These are phyloP conservation scores for Colletotrichum tropicale DNA, from an alignment of 2,329 filamentous ascomycete genomes.

Conservation along the genomic window DNA sequence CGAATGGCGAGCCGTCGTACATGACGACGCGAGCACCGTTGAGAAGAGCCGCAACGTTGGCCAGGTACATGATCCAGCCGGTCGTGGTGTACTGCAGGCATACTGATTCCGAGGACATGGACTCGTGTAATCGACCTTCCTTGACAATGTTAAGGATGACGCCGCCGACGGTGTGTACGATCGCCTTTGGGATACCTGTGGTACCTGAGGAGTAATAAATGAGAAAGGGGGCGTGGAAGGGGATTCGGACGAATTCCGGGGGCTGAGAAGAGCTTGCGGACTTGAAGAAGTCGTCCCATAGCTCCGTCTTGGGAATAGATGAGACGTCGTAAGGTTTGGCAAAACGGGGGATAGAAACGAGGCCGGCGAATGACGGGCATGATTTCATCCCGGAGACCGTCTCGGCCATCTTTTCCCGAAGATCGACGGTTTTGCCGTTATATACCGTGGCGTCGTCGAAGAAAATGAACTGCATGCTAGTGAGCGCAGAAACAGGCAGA, in stretches of 20 bases:
- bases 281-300: constrained; percentile 48
- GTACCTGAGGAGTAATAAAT: constrained; percentile 83
- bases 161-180: constrained; percentile 78
- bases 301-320: constrained; percentile 51
- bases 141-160: constrained; percentile 60
- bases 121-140: constrained; percentile 61
- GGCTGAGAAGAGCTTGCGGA: constrained; percentile 29
- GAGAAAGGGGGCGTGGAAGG: constrained; percentile 77
- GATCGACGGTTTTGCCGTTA: constrained; percentile 76
- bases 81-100: constrained; percentile 67
- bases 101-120: constrained; percentile 42
- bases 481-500: background rate
- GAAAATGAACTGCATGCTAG: constrained; percentile 64
- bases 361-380: constrained; percentile 63
- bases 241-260: constrained; percentile 63
- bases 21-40: constrained; percentile 67
- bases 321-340: constrained; percentile 62
- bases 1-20: constrained; percentile 86
- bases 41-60: constrained; percentile 61
- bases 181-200: constrained; percentile 84
- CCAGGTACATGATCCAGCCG: constrained; percentile 89
- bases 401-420: constrained; percentile 73
- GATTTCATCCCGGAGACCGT: constrained; percentile 67
- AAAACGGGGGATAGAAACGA: constrained; percentile 73
- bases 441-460: constrained; percentile 83